Evolutionary conservation across 148 eudicot species (phyloP).

Genomic region (Euryodendron excelsum): DNA sequence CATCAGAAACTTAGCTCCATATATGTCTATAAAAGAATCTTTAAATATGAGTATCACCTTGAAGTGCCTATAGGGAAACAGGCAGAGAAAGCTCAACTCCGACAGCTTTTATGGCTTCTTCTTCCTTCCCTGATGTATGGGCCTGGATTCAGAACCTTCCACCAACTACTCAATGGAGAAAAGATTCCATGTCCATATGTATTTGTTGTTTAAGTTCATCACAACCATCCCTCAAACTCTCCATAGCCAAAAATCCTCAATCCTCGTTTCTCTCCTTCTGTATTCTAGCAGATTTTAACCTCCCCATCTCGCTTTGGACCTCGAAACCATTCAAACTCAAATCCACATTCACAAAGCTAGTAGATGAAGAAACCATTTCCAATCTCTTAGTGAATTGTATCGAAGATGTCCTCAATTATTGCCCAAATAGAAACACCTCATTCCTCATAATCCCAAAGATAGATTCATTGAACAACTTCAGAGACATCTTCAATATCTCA

Average conservation of each 20-base stretch:
- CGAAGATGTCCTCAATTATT: conserved; percentile 65
- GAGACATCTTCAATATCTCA: conserved; percentile 54
- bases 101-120: conserved; percentile 27
- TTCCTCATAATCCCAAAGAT: conserved; percentile 29
- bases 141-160: conserved; percentile 77
- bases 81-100: conserved; percentile 1
- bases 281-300: conserved; percentile 51
- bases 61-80: background rate
- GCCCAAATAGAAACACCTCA: conserved; percentile 38
- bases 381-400: conserved; percentile 49
- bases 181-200: conserved; percentile 41
- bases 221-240: conserved; percentile 54
- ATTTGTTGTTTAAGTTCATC: conserved; percentile 57
- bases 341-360: conserved; percentile 16
- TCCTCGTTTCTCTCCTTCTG: conserved; percentile 43
- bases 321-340: conserved; percentile 52
- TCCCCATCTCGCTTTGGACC: conserved; percentile 65
- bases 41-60: conserved; percentile 9
- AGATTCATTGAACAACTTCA: conserved; percentile 27
- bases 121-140: conserved; percentile 53
- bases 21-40: background rate
- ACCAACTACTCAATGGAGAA: conserved; percentile 51
- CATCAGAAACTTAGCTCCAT: background rate
- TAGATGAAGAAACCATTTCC: conserved; percentile 32
- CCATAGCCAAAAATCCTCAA: conserved; percentile 36